phyloP scores from a whole-genome alignment of 2,329 filamentous ascomycete species.

The Pseudogymnoascus sp. region DNA sequence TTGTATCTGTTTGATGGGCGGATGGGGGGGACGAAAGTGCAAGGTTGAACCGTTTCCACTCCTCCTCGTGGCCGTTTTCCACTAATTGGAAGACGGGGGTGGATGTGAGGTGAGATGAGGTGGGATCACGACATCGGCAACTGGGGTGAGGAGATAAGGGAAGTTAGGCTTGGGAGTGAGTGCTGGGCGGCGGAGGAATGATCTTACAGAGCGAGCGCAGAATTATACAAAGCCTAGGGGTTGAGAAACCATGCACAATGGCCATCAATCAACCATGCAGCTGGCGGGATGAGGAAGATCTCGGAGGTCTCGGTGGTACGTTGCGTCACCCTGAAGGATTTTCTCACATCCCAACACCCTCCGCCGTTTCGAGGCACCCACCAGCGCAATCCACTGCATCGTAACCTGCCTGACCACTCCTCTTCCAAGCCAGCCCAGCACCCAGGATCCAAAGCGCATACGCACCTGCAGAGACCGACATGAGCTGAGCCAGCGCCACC shows the following conservation, averaged over 20 bases:
- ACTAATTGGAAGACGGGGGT: neutral
- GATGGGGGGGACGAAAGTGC: neutral
- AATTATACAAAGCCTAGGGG: neutral
- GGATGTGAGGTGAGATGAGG: neutral
- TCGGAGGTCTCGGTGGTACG: neutral
- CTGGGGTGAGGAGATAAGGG: neutral
- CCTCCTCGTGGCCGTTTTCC: neutral
- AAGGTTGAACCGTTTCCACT: neutral
- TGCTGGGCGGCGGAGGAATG: neutral
- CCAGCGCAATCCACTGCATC: neutral
- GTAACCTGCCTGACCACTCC: neutral
- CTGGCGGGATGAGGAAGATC: neutral
- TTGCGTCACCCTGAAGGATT: neutral
- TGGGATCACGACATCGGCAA: neutral
- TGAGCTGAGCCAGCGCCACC: neutral
- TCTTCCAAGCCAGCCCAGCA: neutral
- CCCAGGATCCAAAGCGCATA: neutral
- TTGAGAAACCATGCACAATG: neutral
- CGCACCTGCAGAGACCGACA: neutral
- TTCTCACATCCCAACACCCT: neutral
- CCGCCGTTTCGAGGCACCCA: neutral
- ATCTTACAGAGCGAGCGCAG: neutral
- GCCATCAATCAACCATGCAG: neutral
- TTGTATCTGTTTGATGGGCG: neutral
- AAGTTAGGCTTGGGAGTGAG: neutral